A percentile compares a stretch with the other conserved stretches of the same genome.
phyloP scores from a whole-genome alignment of 2,329 filamentous ascomycete genomes.

The Colletotrichum chlorophyti region DNA sequence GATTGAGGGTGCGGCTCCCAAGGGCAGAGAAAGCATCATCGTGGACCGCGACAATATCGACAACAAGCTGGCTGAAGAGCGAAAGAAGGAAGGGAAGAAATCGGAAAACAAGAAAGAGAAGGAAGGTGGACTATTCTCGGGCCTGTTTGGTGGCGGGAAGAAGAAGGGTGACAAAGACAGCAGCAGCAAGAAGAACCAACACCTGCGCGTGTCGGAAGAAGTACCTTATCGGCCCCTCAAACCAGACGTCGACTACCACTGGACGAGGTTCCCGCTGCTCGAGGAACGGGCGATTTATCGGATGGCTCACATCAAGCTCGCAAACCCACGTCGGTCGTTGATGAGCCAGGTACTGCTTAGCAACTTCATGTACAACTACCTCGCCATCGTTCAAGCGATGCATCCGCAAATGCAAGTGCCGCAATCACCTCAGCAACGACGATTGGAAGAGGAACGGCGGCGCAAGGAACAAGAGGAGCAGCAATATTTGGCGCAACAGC shows the following conservation, averaged over 20 bases:
- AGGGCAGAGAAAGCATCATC: conserved; percentile 82
- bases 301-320: conserved; percentile 98
- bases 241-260: conserved; percentile 93
- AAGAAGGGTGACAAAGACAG: conserved; percentile 83
- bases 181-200: conserved; percentile 75
- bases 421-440: conserved; percentile 78
- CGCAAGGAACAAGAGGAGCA: conserved; percentile 58
- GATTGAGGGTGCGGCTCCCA: conserved; percentile 71
- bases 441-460: conserved; percentile 61
- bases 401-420: conserved; percentile 94
- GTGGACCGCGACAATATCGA: conserved; percentile 80
- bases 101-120: conserved; percentile 88
- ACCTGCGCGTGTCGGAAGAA: conserved; percentile 81
- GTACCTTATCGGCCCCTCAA: conserved; percentile 73
- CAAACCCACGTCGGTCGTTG: conserved; percentile 91
- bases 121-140: conserved; percentile 90
- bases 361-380: conserved; percentile 99
- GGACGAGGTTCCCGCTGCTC: conserved; percentile 92
- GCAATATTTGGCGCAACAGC: conserved; percentile 53
- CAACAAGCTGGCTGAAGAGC: conserved; percentile 77
- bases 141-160: conserved; percentile 88
- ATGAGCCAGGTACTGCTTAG: conserved; percentile 95
- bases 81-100: conserved; percentile 83
- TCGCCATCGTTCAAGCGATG: conserved; percentile 98
- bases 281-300: conserved; percentile 97